phyloP scores from a whole-genome alignment of 2,329 filamentous ascomycete species.

The Septoria petroselini region DNA sequence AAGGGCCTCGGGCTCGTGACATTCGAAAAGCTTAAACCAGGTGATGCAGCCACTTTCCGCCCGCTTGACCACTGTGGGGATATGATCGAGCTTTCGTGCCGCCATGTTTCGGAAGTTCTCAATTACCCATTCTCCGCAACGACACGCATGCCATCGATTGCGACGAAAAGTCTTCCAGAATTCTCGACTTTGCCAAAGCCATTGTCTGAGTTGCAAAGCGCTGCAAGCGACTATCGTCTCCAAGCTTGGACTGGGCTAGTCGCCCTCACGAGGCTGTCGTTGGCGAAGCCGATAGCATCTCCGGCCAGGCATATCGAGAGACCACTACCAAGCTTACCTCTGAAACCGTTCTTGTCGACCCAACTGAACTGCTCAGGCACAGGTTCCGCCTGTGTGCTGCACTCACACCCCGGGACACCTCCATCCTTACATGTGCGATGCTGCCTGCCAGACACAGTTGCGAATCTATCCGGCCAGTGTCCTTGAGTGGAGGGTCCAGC shows the following conservation, averaged over 20 bases:
- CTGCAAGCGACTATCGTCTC: too few relatives aligned
- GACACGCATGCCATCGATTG: neutral
- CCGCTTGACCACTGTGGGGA: constrained; percentile 25
- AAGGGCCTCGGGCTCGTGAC: constrained; percentile 19
- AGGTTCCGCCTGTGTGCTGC: constrained; percentile 5
- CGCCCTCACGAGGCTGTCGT: too few relatives aligned
- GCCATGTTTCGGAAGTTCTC: constrained; percentile 29
- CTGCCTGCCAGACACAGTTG: neutral
- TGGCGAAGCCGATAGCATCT: constrained; percentile 21
- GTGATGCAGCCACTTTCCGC: constrained; percentile 22
- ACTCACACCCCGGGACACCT: constrained; percentile 10
- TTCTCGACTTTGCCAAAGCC: too few relatives aligned
- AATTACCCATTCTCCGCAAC: constrained; percentile 13
- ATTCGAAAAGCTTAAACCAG: constrained; percentile 23
- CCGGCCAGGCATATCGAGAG: constrained; percentile 18
- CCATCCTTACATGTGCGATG: constrained; percentile 12
- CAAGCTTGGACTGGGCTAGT: too few relatives aligned
- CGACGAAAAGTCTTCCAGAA: too few relatives aligned
- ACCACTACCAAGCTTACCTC: constrained; percentile 21
- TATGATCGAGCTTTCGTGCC: constrained; percentile 27
- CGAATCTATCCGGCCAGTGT: neutral
- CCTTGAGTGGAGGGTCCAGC: neutral
- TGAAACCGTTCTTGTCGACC: constrained; percentile 13
- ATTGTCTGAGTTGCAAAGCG: too few relatives aligned
- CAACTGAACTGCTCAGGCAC: too few relatives aligned